phyloP scores from a whole-genome alignment of 306 rosid species.

The Myrica gale region DNA sequence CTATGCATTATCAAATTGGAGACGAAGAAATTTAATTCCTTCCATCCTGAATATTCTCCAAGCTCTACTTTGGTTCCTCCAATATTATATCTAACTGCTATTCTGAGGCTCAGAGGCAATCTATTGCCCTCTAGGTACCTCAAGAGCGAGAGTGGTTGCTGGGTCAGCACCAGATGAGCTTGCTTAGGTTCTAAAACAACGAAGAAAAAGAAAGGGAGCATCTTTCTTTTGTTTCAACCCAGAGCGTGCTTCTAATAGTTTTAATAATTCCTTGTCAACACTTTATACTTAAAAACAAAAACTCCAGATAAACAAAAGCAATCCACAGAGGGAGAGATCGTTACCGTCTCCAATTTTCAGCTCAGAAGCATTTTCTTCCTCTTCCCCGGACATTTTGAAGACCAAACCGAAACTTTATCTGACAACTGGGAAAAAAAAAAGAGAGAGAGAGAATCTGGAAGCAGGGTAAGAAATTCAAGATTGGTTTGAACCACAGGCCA shows the following conservation, averaged over 20 bases:
- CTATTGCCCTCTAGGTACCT: not conserved
- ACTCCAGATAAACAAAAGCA: not conserved
- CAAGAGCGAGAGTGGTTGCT: no score
- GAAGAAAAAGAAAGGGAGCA: not conserved
- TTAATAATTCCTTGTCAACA: not conserved
- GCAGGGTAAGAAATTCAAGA: not conserved
- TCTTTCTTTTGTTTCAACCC: not conserved
- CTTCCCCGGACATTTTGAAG: conserved; percentile 77
- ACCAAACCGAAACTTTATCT: not conserved
- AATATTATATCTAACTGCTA: no score
- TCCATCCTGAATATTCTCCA: not conserved
- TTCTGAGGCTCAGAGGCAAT: not conserved
- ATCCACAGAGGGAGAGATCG: not conserved
- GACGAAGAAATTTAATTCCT: not conserved
- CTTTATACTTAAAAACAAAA: not conserved
- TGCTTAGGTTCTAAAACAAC: not conserved
- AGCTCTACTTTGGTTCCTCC: not conserved
- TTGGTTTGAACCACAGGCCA: not conserved
- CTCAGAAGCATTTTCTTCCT: conserved; percentile 95
- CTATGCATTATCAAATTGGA: not conserved
- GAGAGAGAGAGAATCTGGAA: not conserved
- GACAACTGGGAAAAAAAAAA: not conserved
- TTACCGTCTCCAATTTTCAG: conserved; percentile 95
- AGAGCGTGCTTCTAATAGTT: not conserved
- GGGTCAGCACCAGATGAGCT: no score